Evolutionary conservation across 306 rosid species (phyloP).

Genomic region (Vicia sativa): DNA sequence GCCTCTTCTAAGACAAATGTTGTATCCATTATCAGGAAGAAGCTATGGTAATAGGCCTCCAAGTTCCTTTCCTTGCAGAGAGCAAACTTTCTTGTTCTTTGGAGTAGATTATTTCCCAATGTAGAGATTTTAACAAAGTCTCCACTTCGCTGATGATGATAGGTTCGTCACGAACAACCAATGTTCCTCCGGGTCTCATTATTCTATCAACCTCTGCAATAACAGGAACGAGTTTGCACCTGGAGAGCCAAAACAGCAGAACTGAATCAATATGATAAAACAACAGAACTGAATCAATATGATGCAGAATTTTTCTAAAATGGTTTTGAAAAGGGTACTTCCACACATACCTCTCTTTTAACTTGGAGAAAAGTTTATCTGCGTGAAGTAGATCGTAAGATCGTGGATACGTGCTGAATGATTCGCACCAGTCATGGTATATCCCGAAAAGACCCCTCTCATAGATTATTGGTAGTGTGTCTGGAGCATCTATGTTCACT

Average conservation of each 20-base stretch:
- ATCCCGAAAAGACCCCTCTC: constrained; percentile 96
- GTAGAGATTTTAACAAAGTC: constrained; percentile 73
- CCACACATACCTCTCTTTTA: constrained; percentile 64
- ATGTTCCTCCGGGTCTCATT: constrained; percentile 74
- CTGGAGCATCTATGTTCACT: constrained; percentile 80
- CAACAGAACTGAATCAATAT: neutral
- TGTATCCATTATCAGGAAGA: constrained; percentile 45
- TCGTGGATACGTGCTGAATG: constrained; percentile 92
- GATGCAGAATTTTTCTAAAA: constrained; percentile 7
- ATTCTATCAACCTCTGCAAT: constrained; percentile 92
- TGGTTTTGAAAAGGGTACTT: constrained; percentile 24
- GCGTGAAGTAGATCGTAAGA: constrained; percentile 87
- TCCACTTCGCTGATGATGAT: constrained; percentile 68
- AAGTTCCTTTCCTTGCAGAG: constrained; percentile 77
- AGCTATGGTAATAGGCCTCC: constrained; percentile 65
- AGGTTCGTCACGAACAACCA: constrained; percentile 81
- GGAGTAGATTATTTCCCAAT: constrained; percentile 75
- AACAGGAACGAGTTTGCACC: constrained; percentile 75
- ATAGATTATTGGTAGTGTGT: constrained; percentile 84
- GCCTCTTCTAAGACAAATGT: constrained; percentile 33
- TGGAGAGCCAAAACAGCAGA: constrained; percentile 43
- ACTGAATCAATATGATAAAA: neutral
- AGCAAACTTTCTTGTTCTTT: constrained; percentile 76
- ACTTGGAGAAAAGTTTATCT: constrained; percentile 80
- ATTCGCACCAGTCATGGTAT: constrained; percentile 97